Percentiles rank a stretch among this genome's conserved stretches.
These are phyloP conservation scores for Sphagnum fallax DNA, from an alignment of 228 moss, liverwort and hornwort genomes.

Conservation along the genomic window DNA sequence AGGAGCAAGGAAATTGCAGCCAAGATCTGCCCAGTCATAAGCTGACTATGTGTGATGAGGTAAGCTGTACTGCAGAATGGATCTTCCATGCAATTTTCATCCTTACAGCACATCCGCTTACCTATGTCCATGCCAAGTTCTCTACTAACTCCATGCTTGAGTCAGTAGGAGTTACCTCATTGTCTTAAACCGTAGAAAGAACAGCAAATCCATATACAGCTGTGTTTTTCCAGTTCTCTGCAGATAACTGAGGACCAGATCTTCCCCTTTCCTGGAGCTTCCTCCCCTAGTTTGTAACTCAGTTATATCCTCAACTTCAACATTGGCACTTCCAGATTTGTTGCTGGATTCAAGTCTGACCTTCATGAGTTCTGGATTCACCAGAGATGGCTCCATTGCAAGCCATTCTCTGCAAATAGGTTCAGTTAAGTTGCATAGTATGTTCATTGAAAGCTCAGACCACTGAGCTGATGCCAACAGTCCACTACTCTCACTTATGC, in stretches of 20 bases:
- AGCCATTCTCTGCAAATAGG: conserved; percentile 76
- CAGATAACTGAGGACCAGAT: conserved; percentile 51
- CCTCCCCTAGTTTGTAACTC: conserved; percentile 10
- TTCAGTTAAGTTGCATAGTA: conserved; percentile 49
- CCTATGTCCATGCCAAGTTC: too few species aligned
- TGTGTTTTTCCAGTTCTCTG: conserved; percentile 70
- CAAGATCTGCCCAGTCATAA: too few species aligned
- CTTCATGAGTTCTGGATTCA: not conserved
- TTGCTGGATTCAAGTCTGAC: not conserved
- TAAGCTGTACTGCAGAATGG: too few species aligned
- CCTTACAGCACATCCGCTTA: too few species aligned
- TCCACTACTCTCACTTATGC: conserved; percentile 40
- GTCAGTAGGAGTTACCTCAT: conserved; percentile 36
- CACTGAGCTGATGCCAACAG: conserved; percentile 39
- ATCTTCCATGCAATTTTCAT: too few species aligned
- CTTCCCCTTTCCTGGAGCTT: conserved; percentile 28
- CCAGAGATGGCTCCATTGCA: conserved; percentile 34
- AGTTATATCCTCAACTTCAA: not conserved
- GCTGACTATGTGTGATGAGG: too few species aligned
- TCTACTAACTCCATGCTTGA: not conserved
- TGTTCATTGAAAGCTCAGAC: conserved; percentile 58
- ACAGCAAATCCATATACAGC: conserved; percentile 77
- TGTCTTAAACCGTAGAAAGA: conserved; percentile 74
- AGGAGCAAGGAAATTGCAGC: too few species aligned
- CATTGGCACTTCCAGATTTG: not conserved